Base-by-base conservation (phyloP, 352 stramenopile genomes). In the Peronospora tabacina region DNA sequence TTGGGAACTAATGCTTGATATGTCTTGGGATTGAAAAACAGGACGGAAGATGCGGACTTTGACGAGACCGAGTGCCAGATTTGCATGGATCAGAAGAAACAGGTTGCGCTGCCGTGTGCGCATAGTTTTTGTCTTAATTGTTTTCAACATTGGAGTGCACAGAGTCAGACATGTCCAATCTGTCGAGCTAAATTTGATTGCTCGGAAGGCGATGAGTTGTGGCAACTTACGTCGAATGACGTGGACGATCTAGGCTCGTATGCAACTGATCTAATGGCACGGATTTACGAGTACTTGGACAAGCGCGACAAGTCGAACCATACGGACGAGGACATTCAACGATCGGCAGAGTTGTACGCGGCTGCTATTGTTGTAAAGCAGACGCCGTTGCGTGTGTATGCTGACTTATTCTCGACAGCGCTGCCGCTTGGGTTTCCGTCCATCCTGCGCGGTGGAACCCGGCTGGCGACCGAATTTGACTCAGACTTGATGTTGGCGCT, bases 81-180 rank as follows among this genome's bases (percentile, higher is more conserved):
- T 36, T 90, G 79, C 58, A 90, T 90, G 79, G 79, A 90, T 63
- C 85, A 85, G 61, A 63, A 85, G 52, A 90, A 88, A 61, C 73
- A 90, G 56, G 72, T 90, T 10, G 76, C 70, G 12, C 39, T 90
- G 51, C 74, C 76, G 0, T 90, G 79, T 56, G 64, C 72, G 1
- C 79, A 90, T 53, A 90, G 79, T 52, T 90, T 90, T 55, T 90
- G 79, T 44, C 58, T 87, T 8, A 68, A 66, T 39, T 90, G 79
- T 48, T 87, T 88, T 50, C 74, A 87, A 55, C 74, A 86, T 43
- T 90, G 79, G 76, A 90, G 73, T 29, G 70, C 72, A n/a, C 78
- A 90, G 53, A 85, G 74, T 36, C 75, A 80, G 41, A 87, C 78
- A 30, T 90, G 78, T 50, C 78, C 78, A 9, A 90, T 86, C 44